Evolutionary conservation across 306 rosid genomes (phyloP), one percentile per base, ranked within the genome.

Genomic region (Pterocarpus santalinus): DNA sequence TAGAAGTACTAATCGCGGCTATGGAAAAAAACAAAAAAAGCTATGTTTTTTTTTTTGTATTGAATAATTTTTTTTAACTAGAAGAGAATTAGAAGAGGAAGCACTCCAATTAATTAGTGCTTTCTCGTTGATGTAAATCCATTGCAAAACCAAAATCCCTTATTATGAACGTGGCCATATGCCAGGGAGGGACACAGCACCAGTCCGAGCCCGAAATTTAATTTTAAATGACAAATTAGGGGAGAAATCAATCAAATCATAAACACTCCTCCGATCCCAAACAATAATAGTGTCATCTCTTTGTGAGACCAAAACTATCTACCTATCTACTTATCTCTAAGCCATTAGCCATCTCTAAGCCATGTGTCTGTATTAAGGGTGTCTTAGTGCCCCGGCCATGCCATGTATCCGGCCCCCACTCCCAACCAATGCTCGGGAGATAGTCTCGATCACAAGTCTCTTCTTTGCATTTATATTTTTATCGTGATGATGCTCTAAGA

Each of bases 371-470:
- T 10, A 65, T 57, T 74, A 66, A 75, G 85, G 46, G 44, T 22
- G 65, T 30, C 57, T 58, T 68, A 75, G 55, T 28, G 55, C 1
- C 33, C 46, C 10, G 74, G 51, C 65, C 85, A 67, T 22, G n/a
- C 63, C 81, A 65, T 35, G 65, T 75, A 57, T 73, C 8, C 3
- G 85, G 46, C 63, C 73, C 77, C 81, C 28, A 68, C 60, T 58
- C 5, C 16, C 15, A 6, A 47, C 30, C 44, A 22, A 16, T 22
- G 63, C 16, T 62, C 10, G 32, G 5, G 15, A 75, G 33, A 61
- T 72, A 68, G 85, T 82, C 81, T 12, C 65, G 49, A 49, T 76
- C 85, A 82, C 72, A 75, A 75, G 85, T 82, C 85, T 36, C 77
- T 58, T 75, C 81, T 60, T 75, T n/a, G 57, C 77, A 67, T 70